phyloP scores from a whole-genome alignment of 306 rosid genomes.

The Pachyrhizus erosus region DNA sequence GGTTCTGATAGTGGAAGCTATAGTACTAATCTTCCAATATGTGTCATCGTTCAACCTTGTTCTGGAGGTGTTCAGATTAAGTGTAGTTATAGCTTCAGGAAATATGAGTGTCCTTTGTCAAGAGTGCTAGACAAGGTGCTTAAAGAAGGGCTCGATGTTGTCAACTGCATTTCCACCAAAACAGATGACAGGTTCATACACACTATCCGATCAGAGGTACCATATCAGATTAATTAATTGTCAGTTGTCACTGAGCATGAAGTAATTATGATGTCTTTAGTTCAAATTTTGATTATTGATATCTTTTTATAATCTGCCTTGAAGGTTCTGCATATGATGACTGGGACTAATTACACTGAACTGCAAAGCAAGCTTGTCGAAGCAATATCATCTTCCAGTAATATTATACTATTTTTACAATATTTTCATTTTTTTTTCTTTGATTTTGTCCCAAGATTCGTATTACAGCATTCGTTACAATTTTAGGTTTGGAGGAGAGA shows the following conservation, averaged over 20 bases:
- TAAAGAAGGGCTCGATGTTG: conserved; percentile 53
- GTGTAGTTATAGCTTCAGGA: conserved; percentile 44
- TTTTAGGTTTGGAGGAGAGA: conserved; percentile 38
- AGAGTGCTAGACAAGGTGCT: conserved; percentile 45
- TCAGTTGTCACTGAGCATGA: background rate
- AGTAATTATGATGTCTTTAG: background rate
- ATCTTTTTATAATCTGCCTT: background rate
- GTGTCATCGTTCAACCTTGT: conserved; percentile 46
- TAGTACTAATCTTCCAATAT: background rate
- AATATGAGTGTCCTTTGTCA: conserved; percentile 43
- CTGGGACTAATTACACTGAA: conserved; percentile 34
- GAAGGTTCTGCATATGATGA: conserved; percentile 48
- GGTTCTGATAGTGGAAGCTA: conserved; percentile 38
- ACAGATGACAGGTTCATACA: conserved; percentile 45
- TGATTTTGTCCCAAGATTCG: background rate
- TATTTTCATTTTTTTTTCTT: background rate
- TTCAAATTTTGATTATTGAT: conserved; percentile 11
- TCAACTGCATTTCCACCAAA: conserved; percentile 49
- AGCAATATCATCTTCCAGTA: conserved; percentile 49
- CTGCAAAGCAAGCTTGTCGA: conserved; percentile 56
- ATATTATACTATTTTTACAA: conserved; percentile 1
- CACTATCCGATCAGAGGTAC: conserved; percentile 61
- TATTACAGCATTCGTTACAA: background rate
- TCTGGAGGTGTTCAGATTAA: conserved; percentile 53
- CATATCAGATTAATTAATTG: background rate